Evolutionary conservation across 1,139 yeast genomes (phyloP).

Genomic region (Hyphopichia burtonii): DNA sequence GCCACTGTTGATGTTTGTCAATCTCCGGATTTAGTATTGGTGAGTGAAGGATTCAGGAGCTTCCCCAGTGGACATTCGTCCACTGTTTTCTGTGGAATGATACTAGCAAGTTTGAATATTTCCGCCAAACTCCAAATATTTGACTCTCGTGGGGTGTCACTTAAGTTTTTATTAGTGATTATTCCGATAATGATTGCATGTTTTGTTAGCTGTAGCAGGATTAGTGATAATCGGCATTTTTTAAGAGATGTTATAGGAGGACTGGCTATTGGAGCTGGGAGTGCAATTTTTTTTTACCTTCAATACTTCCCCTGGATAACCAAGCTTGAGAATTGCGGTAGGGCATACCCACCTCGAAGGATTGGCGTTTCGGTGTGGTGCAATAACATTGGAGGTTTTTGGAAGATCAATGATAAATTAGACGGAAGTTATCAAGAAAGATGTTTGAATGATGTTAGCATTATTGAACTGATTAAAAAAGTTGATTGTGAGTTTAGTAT

Average conservation of each 20-base stretch:
- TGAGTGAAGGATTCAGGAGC: slow-evolving; percentile 49
- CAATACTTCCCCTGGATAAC: slow-evolving; percentile 43
- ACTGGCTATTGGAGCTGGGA: slow-evolving; percentile 32
- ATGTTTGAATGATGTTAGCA: slow-evolving; percentile 10
- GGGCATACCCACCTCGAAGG: slow-evolving; percentile 49
- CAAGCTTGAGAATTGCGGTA: slow-evolving; percentile 29
- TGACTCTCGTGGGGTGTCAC: slow-evolving; percentile 35
- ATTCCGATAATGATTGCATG: slow-evolving; percentile 38
- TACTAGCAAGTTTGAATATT: slow-evolving; percentile 35
- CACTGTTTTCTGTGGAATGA: slow-evolving; percentile 45
- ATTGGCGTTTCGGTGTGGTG: slow-evolving; percentile 26
- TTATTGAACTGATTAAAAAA: neutral
- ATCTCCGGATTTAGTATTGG: slow-evolving; percentile 20
- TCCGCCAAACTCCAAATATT: slow-evolving; percentile 37
- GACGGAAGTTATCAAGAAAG: slow-evolving; percentile 19
- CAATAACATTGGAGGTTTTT: slow-evolving; percentile 33
- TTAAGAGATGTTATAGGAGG: slow-evolving; percentile 44
- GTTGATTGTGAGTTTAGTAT: neutral
- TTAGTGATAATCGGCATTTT: slow-evolving; percentile 51
- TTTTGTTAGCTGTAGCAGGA: slow-evolving; percentile 40
- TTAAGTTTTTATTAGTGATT: slow-evolving; percentile 32
- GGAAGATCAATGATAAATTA: slow-evolving; percentile 25
- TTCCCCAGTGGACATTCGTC: slow-evolving; percentile 56
- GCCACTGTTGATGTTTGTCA: slow-evolving; percentile 37
- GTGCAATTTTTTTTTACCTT: slow-evolving; percentile 34